phyloP scores from a whole-genome alignment of 2,329 filamentous ascomycete genomes.

The Calonectria pauciramosa region DNA sequence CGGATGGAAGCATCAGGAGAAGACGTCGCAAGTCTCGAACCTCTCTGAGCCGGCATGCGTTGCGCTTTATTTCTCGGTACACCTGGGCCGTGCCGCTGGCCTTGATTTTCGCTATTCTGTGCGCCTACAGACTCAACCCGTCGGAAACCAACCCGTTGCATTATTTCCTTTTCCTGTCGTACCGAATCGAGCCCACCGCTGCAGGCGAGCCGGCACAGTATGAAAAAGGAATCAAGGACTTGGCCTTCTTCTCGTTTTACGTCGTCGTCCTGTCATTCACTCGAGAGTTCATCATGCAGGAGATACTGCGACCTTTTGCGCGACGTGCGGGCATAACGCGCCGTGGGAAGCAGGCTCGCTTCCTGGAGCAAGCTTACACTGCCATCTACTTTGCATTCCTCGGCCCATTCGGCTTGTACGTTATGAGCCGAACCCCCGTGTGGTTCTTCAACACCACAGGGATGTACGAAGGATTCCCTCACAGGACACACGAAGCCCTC shows the following conservation, averaged over 20 bases:
- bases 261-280: conserved; percentile 90
- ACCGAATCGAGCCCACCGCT: background rate
- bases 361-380: conserved; percentile 96
- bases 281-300: conserved; percentile 95
- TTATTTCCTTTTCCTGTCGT: conserved; percentile 16
- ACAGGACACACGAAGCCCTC: conserved; percentile 79
- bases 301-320: conserved; percentile 82
- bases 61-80: background rate
- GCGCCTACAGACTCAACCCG: conserved; percentile 15
- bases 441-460: conserved; percentile 94
- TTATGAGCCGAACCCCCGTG: conserved; percentile 88
- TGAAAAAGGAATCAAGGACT: conserved; percentile 86
- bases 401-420: conserved; percentile 85
- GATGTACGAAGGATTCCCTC: conserved; percentile 92
- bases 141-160: conserved; percentile 18
- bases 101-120: background rate
- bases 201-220: conserved; percentile 71
- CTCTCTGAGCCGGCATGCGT: background rate
- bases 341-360: conserved; percentile 84
- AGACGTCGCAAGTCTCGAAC: background rate
- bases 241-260: conserved; percentile 90
- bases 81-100: conserved; percentile 2
- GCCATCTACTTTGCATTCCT: conserved; percentile 88
- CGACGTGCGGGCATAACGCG: conserved; percentile 74
- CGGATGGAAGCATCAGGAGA: background rate